These are phyloP conservation scores for Candida manassasensis DNA, from an alignment of 805 yeast species.

Conservation along the genomic window DNA sequence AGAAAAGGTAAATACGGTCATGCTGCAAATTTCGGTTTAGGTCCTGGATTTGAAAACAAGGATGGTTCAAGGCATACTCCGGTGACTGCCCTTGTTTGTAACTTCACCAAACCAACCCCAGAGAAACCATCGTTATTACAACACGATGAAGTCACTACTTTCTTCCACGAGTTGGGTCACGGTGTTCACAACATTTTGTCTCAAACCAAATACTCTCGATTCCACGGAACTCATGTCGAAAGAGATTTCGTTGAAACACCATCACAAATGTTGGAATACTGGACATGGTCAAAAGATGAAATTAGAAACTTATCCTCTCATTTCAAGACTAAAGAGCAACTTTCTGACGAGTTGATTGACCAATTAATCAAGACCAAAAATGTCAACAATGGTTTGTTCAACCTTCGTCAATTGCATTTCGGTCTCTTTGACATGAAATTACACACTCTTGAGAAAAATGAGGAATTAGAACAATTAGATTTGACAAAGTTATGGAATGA, in stretches of 20 bases:
- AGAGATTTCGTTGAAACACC: constrained; percentile 92
- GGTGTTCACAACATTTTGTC: constrained; percentile 80
- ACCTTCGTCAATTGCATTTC: constrained; percentile 73
- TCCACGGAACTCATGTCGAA: constrained; percentile 73
- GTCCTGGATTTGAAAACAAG: constrained; percentile 51
- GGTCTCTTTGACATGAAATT: constrained; percentile 73
- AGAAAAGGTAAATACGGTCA: constrained; percentile 85
- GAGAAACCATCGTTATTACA: constrained; percentile 70
- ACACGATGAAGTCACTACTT: constrained; percentile 75
- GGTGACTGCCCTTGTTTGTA: constrained; percentile 76
- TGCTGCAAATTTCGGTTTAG: constrained; percentile 76
- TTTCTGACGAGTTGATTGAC: constrained; percentile 53
- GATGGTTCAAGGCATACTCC: constrained; percentile 56
- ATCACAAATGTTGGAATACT: constrained; percentile 82
- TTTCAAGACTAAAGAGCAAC: constrained; percentile 53
- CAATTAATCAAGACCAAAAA: constrained; percentile 62
- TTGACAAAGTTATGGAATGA: constrained; percentile 59
- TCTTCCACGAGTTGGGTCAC: constrained; percentile 88
- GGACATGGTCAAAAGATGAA: constrained; percentile 75
- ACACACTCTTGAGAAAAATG: constrained; percentile 42
- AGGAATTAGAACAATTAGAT: constrained; percentile 44
- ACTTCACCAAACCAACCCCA: constrained; percentile 69
- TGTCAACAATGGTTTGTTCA: constrained; percentile 69
- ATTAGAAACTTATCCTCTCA: constrained; percentile 60
- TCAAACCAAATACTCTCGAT: constrained; percentile 56